Evolutionary conservation across 2,329 filamentous ascomycete genomes (phyloP).

Genomic region (Teratosphaeria nubilosa): DNA sequence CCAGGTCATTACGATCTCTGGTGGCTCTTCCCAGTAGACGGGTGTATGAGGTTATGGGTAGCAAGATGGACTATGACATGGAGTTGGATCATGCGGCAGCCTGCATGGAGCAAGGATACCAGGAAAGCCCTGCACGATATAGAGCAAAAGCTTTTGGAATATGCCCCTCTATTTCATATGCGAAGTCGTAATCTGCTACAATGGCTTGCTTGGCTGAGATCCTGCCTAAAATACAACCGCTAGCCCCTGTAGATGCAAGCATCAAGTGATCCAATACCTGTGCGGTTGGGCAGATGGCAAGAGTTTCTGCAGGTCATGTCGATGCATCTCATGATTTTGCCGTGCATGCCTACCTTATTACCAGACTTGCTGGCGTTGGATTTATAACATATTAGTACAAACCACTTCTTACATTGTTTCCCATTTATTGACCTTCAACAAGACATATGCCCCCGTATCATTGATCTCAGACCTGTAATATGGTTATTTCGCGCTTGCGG

Average conservation of each 20-base stretch:
- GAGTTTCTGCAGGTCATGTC: too few species aligned
- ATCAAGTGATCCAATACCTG: too few species aligned
- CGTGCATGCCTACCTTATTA: too few species aligned
- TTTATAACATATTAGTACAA: too few species aligned
- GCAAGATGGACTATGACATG: background rate
- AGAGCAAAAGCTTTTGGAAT: background rate
- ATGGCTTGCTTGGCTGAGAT: background rate
- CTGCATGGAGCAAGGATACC: background rate
- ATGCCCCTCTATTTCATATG: background rate
- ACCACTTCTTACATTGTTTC: too few species aligned
- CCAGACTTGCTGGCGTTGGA: too few species aligned
- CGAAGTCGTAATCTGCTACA: background rate
- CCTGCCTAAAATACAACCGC: background rate
- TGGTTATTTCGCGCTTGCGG: too few species aligned
- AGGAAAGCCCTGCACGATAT: background rate
- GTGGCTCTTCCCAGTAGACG: slow-evolving; percentile 29
- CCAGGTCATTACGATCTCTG: slow-evolving; percentile 35
- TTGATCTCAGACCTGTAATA: background rate
- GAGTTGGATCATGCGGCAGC: slow-evolving; percentile 1
- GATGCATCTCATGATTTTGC: too few species aligned
- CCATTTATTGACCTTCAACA: too few species aligned
- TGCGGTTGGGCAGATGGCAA: too few species aligned
- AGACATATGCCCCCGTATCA: background rate
- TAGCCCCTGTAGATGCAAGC: background rate
- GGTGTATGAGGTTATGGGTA: background rate